Evolutionary conservation across 2,329 filamentous ascomycete genomes (phyloP).

Genomic region (Onygenales sp.): DNA sequence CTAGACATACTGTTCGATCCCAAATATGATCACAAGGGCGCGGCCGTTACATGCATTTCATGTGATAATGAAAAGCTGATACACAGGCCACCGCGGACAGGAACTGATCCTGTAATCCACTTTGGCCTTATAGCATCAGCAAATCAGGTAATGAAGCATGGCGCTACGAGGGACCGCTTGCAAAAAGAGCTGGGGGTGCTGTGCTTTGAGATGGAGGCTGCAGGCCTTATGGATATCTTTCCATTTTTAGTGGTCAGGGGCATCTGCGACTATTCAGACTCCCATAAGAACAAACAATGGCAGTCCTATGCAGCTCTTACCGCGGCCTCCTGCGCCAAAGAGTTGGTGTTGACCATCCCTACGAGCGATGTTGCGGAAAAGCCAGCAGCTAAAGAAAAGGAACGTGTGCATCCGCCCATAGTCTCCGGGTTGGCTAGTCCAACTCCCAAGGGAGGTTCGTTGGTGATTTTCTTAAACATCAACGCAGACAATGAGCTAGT

Average conservation of each 20-base stretch:
- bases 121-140: conserved; percentile 6
- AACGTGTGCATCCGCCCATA: too few species aligned
- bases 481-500: too few species aligned
- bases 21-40: background rate
- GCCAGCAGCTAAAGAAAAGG: too few species aligned
- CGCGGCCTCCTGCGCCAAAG: conserved; percentile 9
- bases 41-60: background rate
- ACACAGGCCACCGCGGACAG: background rate
- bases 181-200: conserved; percentile 1
- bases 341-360: background rate
- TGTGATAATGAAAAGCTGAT: background rate
- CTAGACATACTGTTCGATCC: background rate
- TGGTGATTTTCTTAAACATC: too few species aligned
- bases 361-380: background rate
- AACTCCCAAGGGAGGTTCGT: too few species aligned
- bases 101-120: conserved; percentile 2
- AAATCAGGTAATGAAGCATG: conserved; percentile 7
- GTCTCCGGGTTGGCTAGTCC: too few species aligned
- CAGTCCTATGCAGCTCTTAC: conserved; percentile 12
- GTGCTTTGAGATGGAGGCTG: conserved; percentile 1
- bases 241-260: conserved; percentile 30
- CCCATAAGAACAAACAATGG: conserved; percentile 22
- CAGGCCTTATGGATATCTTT: conserved; percentile 13
- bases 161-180: conserved; percentile 9
- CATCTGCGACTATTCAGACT: conserved; percentile 4